phyloP scores from a whole-genome alignment of 2,329 filamentous ascomycete species.

The Alternaria sp. region DNA sequence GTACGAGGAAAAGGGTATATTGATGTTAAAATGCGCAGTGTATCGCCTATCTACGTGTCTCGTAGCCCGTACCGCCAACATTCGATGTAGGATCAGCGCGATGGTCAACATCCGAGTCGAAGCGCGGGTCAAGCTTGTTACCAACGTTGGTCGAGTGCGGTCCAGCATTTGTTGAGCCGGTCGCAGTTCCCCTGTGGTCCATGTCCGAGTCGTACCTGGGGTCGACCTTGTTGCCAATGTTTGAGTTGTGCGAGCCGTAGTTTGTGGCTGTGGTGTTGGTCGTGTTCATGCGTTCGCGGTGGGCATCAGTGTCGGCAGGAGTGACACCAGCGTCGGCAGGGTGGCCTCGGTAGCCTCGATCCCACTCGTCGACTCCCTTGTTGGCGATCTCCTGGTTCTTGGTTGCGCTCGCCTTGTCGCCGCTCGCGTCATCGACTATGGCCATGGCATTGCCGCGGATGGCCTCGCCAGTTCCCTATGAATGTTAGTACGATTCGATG shows the following conservation, averaged over 20 bases:
- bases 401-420: slow-evolving; percentile 39
- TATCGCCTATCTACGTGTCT: slow-evolving; percentile 27
- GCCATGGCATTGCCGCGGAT: slow-evolving; percentile 52
- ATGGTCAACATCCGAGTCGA: slow-evolving; percentile 35
- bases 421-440: slow-evolving; percentile 44
- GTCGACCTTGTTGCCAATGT: slow-evolving; percentile 45
- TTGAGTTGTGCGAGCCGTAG: slow-evolving; percentile 44
- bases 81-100: slow-evolving; percentile 25
- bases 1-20: slow-evolving; percentile 22
- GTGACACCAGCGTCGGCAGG: slow-evolving; percentile 42
- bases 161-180: slow-evolving; percentile 38
- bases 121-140: slow-evolving; percentile 49
- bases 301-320: slow-evolving; percentile 33
- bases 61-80: slow-evolving; percentile 22
- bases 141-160: slow-evolving; percentile 40
- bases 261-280: slow-evolving; percentile 37
- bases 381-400: slow-evolving; percentile 45
- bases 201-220: slow-evolving; percentile 43
- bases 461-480: slow-evolving; percentile 50
- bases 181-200: slow-evolving; percentile 29
- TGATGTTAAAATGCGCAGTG: slow-evolving; percentile 17
- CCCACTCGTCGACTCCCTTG: slow-evolving; percentile 47
- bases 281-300: slow-evolving; percentile 35
- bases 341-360: slow-evolving; percentile 44
- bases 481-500: slow-evolving; percentile 17